Conservation (phyloP, 108 stramenopile species). For the Cyclotella distinguenda region DNA sequence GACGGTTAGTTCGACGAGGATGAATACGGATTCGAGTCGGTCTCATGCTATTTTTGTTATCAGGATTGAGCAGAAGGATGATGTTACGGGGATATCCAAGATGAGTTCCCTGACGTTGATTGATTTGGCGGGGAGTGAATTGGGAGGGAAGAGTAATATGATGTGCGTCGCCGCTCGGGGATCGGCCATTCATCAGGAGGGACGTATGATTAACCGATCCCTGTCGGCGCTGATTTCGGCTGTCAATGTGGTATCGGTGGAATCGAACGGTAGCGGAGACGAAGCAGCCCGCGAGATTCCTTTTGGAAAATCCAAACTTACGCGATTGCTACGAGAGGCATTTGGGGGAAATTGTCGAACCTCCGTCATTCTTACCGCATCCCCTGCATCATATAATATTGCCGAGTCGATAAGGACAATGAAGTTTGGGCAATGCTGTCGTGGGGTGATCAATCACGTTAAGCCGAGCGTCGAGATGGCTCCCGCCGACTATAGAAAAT, state of each 20-base stretch:
- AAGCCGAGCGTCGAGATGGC: constrained; percentile 44
- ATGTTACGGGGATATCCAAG: constrained; percentile 41
- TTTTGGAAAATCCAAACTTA: constrained; percentile 78
- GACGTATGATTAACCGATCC: constrained; percentile 79
- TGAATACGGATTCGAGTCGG: constrained; percentile 81
- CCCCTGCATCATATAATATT: constrained; percentile 82
- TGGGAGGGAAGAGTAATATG: constrained; percentile 34
- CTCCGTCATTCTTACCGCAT: constrained; percentile 76
- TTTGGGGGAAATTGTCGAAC: constrained; percentile 90
- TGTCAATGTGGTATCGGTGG: constrained; percentile 64
- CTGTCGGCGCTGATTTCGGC: constrained; percentile 70
- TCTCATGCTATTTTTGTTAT: constrained; percentile 86
- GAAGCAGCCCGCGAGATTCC: constrained; percentile 39
- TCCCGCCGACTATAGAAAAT: constrained; percentile 47
- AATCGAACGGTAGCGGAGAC: constrained; percentile 40
- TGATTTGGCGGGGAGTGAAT: constrained; percentile 90
- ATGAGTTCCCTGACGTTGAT: constrained; percentile 67
- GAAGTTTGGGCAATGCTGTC: constrained; percentile 72
- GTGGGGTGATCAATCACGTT: constrained; percentile 56
- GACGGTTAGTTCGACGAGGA: constrained; percentile 68
- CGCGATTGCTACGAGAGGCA: constrained; percentile 70
- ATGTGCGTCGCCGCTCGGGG: constrained; percentile 30
- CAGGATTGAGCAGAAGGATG: constrained; percentile 63
- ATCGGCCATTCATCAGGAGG: constrained; percentile 60
- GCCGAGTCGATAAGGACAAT: constrained; percentile 81